These are phyloP conservation scores for Aspergillus saccharolyticus DNA, from an alignment of 495 filamentous ascomycete genomes.

Conservation along the genomic window DNA sequence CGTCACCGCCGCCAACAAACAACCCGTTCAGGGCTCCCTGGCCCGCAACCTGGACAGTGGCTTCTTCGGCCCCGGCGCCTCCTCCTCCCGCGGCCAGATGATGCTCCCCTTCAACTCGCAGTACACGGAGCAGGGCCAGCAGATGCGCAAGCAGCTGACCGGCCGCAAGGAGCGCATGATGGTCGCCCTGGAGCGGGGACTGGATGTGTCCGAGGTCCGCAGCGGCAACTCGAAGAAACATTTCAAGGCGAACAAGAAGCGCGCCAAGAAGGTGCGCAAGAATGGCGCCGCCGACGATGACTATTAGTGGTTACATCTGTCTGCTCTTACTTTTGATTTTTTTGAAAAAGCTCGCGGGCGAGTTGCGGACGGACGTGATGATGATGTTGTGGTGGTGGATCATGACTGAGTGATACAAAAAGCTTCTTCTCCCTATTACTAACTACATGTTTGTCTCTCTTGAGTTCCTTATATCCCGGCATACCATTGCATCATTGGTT, in stretches of 20 bases:
- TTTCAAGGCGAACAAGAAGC: constrained; percentile 78
- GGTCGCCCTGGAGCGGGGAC: constrained; percentile 76
- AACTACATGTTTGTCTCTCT: too few relatives aligned
- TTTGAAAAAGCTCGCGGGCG: not conserved
- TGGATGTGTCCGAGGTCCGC: constrained; percentile 79
- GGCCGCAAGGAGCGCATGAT: constrained; percentile 82
- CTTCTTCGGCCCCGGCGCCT: constrained; percentile 71
- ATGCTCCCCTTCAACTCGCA: constrained; percentile 79
- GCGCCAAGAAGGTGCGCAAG: constrained; percentile 51
- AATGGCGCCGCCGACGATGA: constrained; percentile 37
- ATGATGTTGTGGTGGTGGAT: not conserved
- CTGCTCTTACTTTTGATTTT: constrained; percentile 10
- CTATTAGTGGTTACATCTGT: constrained; percentile 27
- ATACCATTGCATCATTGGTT: constrained; percentile 7
- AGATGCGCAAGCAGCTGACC: constrained; percentile 62
- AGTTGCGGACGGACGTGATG: not conserved
- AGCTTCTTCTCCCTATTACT: too few relatives aligned
- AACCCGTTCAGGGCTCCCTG: constrained; percentile 53
- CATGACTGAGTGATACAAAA: too few relatives aligned
- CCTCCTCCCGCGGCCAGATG: constrained; percentile 57
- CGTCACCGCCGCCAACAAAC: constrained; percentile 15
- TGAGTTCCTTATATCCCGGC: constrained; percentile 1
- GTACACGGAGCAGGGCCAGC: constrained; percentile 73
- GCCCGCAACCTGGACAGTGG: constrained; percentile 72
- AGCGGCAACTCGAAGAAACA: constrained; percentile 79